Evolutionary conservation across 768 basidiomycete genomes (phyloP), one percentile per base, ranked within the genome.

Genomic region (Rhizopogon sp.): DNA sequence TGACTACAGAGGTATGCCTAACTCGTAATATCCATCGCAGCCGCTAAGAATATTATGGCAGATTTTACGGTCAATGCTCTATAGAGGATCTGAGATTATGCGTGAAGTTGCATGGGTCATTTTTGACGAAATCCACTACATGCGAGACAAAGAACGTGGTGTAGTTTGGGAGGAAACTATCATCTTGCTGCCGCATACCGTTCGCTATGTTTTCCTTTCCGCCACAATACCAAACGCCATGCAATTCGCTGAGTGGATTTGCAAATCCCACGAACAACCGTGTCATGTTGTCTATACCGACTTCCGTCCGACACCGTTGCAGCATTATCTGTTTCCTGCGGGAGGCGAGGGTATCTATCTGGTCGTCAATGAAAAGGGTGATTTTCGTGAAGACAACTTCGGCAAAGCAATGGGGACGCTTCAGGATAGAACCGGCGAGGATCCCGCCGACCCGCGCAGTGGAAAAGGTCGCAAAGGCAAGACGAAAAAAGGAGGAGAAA

Each of bases 21-120:
- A 9, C 20, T 29, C 8, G 5, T 9, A 43, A 6, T 37, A 28
- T 31, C 17, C 14, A 28, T 43, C 33, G 50, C 25, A 60, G 37
- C 22, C 11, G 33, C 13, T 6, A 33, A 20, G 25, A 22, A 13
- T 22, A 45, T 49, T 29, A 55, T 11, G 20, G 29, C 58, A 98
- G 94, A 98, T 99, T 85, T 70, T 99, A 50, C 86, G 97, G 17
- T 98, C 95, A 5, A 99, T 99, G 96, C 76, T 99, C 28, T 99
- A 99, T 67, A 87, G 97, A 52, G 97, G 97, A 39, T 98, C 94
- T 3, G 97, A 99, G 74, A 88, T 99, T 61, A 95, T 98, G 90
- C 90, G 97, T 54, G 97, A 99, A 76, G 96, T 99, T n/a, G 94
- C 95, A 1, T 99, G 97, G 97, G 96, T 98, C 54, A 84, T 99